phyloP scores from a whole-genome alignment of 345 rosid genomes.

The Lumnitzera littorea region DNA sequence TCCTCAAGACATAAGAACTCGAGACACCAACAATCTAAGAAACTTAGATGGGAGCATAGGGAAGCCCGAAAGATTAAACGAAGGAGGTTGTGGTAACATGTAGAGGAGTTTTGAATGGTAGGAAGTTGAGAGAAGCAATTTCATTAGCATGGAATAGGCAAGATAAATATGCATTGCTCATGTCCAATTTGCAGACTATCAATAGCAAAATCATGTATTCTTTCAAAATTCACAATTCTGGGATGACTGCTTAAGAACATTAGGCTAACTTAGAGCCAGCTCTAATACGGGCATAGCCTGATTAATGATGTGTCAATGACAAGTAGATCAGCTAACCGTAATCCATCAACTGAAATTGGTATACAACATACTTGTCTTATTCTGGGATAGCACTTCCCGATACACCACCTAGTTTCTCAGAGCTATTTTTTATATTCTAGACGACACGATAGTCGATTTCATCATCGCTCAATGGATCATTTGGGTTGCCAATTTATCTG shows the following conservation, averaged over 20 bases:
- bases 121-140: neutral
- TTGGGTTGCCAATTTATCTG: too few species aligned
- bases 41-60: constrained; percentile 5
- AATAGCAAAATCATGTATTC: too few species aligned
- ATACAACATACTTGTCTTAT: neutral
- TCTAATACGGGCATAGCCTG: too few species aligned
- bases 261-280: too few species aligned
- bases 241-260: too few species aligned
- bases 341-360: neutral
- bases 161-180: neutral
- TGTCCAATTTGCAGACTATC: too few species aligned
- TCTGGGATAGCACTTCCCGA: neutral
- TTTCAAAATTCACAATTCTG: neutral
- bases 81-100: constrained; percentile 9
- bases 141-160: neutral
- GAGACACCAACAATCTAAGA: constrained; percentile 16
- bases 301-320: too few species aligned
- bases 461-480: too few species aligned
- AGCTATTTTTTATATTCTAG: neutral
- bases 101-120: neutral
- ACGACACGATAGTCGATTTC: too few species aligned
- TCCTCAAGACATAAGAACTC: constrained; percentile 32
- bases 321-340: too few species aligned
- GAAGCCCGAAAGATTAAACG: constrained; percentile 19
- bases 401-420: neutral